Evolutionary conservation across 2,329 filamentous ascomycete genomes (phyloP).

Genomic region (Sporothrix variecibatus): DNA sequence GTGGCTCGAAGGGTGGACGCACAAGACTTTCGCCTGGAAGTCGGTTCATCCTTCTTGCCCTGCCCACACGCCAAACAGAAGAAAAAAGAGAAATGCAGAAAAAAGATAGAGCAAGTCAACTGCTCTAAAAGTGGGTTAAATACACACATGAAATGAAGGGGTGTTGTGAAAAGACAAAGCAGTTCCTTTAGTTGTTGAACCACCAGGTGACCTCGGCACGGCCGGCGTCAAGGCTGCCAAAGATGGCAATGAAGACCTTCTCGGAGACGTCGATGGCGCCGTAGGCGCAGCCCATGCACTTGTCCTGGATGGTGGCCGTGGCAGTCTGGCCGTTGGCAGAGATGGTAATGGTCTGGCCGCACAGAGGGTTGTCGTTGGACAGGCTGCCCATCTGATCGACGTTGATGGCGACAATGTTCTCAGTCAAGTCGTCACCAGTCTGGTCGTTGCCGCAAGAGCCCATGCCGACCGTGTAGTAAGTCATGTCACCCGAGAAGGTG

Average conservation of each 20-base stretch:
- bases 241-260: conserved; percentile 53
- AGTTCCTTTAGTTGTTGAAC: conserved; percentile 33
- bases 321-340: conserved; percentile 55
- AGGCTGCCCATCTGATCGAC: conserved; percentile 60
- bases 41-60: background rate
- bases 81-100: conserved; percentile 7
- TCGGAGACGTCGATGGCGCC: conserved; percentile 55
- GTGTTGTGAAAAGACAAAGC: background rate
- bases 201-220: conserved; percentile 38
- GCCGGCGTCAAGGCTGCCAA: conserved; percentile 41
- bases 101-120: conserved; percentile 17
- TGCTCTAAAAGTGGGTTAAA: conserved; percentile 9
- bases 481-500: conserved; percentile 64
- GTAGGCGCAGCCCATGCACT: conserved; percentile 68
- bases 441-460: conserved; percentile 69
- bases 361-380: conserved; percentile 70
- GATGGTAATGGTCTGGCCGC: conserved; percentile 69
- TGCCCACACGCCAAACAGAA: background rate
- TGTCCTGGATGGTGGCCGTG: conserved; percentile 67
- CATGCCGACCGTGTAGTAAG: conserved; percentile 70
- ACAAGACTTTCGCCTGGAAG: conserved; percentile 22
- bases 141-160: conserved; percentile 18
- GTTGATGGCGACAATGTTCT: conserved; percentile 71
- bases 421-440: conserved; percentile 53
- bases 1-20: background rate